These are phyloP conservation scores for Didymella glomerata DNA, from an alignment of 2,329 filamentous ascomycete species.

Conservation along the genomic window DNA sequence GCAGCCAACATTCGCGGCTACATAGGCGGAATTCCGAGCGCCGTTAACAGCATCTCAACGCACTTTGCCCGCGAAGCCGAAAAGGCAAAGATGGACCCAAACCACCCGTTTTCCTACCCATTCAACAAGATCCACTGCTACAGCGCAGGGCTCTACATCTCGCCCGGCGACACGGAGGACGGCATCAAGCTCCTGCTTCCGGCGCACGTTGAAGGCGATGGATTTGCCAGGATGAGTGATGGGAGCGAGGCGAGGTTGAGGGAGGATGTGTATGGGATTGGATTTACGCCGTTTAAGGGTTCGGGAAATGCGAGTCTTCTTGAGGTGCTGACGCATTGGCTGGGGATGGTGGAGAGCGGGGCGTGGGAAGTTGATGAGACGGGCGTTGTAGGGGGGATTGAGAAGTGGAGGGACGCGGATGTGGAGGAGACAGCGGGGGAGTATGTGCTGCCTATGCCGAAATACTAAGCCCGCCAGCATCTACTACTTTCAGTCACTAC, in stretches of 20 bases:
- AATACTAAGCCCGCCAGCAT: no score
- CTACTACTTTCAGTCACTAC: no score
- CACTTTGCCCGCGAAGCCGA: neutral
- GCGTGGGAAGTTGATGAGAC: constrained; percentile 30
- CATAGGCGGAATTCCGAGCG: neutral
- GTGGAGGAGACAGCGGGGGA: constrained; percentile 22
- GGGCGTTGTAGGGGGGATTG: constrained; percentile 29
- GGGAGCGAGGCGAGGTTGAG: neutral
- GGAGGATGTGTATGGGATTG: neutral
- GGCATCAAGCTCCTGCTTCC: neutral
- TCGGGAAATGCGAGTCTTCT: neutral
- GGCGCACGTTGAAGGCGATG: neutral
- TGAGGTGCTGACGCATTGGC: constrained; percentile 14
- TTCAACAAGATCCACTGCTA: neutral
- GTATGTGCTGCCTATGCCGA: constrained; percentile 19
- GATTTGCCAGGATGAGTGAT: neutral
- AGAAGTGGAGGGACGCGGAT: constrained; percentile 33
- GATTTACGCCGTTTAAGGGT: neutral
- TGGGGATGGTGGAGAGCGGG: constrained; percentile 31
- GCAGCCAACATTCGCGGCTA: neutral
- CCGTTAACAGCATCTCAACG: neutral
- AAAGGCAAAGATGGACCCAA: neutral
- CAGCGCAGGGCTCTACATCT: neutral
- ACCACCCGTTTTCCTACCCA: neutral
- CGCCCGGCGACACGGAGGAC: neutral